phyloP scores from a whole-genome alignment of 2,329 filamentous ascomycete genomes.

The Ophiostoma australiae region DNA sequence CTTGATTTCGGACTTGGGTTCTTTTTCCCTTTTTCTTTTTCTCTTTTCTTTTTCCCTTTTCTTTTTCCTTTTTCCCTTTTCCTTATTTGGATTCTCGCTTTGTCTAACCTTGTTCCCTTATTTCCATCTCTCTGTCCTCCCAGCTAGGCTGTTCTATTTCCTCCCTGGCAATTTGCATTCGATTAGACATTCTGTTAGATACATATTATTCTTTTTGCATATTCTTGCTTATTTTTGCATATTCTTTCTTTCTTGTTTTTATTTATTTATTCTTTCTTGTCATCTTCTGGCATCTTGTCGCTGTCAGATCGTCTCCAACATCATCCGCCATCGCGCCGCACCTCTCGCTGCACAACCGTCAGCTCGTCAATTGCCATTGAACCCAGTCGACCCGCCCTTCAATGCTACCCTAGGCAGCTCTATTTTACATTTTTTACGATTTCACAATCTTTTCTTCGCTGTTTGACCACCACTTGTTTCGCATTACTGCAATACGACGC shows the following conservation, averaged over 20 bases:
- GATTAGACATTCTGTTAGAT: neutral
- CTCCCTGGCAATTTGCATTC: conserved; percentile 8
- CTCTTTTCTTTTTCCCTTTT: conserved; percentile 3
- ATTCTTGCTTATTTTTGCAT: neutral
- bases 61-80: conserved; percentile 4
- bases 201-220: neutral
- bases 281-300: neutral
- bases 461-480: conserved; percentile 8
- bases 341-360: conserved; percentile 3
- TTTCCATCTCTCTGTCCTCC: conserved; percentile 24
- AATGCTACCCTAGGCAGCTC: conserved; percentile 20
- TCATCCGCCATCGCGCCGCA: conserved; percentile 13
- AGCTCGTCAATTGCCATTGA: conserved; percentile 18
- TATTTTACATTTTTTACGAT: conserved; percentile 2
- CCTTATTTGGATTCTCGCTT: conserved; percentile 13
- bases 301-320: neutral
- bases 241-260: neutral
- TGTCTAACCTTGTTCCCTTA: conserved; percentile 16
- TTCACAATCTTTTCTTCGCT: neutral
- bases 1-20: neutral
- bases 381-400: conserved; percentile 17
- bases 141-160: neutral
- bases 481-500: neutral
- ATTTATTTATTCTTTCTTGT: neutral
- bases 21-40: conserved; percentile 14